Conservation (phyloP, 495 filamentous ascomycete genomes). For the Pyrenula aspistea region DNA sequence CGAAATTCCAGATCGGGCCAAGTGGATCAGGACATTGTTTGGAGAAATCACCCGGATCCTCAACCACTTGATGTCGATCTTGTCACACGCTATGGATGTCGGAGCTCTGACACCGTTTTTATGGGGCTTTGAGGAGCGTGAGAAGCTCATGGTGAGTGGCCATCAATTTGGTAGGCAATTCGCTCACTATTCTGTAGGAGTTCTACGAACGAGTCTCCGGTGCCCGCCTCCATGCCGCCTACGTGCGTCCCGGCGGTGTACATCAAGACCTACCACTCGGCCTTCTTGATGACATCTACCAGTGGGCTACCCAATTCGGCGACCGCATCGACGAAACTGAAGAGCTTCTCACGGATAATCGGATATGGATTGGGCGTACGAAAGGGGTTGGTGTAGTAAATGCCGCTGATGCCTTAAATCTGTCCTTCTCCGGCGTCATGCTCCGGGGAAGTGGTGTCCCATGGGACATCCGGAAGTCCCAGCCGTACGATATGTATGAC, state of each 20-base stretch:
- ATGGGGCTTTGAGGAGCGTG: slow-evolving; percentile 99
- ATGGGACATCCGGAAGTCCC: slow-evolving; percentile 91
- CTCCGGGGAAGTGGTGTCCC: slow-evolving; percentile 93
- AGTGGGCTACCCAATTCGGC: slow-evolving; percentile 99
- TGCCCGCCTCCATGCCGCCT: slow-evolving; percentile 94
- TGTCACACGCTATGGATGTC: slow-evolving; percentile 99
- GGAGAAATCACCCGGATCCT: slow-evolving; percentile 89
- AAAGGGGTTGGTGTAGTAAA: slow-evolving; percentile 84
- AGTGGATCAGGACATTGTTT: slow-evolving; percentile 94
- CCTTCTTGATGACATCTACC: slow-evolving; percentile 97
- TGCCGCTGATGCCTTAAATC: slow-evolving; percentile 87
- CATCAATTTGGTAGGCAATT: neutral
- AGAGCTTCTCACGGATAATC: slow-evolving; percentile 96
- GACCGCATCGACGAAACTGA: slow-evolving; percentile 99
- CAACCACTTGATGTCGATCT: slow-evolving; percentile 96
- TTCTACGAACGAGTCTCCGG: slow-evolving; percentile 99
- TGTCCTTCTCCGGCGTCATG: slow-evolving; percentile 95
- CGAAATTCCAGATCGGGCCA: slow-evolving; percentile 89
- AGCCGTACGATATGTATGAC: slow-evolving; percentile 95
- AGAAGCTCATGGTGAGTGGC: slow-evolving; percentile 90
- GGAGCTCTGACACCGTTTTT: slow-evolving; percentile 96
- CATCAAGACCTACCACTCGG: slow-evolving; percentile 90
- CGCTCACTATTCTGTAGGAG: slow-evolving; percentile 48
- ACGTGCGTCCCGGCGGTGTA: slow-evolving; percentile 95
- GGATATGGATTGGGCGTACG: slow-evolving; percentile 93